A percentile compares a stretch with the other conserved stretches of the same genome.
These are phyloP conservation scores for Ogataea methanolica DNA, from an alignment of 805 yeast genomes.

Conservation along the genomic window DNA sequence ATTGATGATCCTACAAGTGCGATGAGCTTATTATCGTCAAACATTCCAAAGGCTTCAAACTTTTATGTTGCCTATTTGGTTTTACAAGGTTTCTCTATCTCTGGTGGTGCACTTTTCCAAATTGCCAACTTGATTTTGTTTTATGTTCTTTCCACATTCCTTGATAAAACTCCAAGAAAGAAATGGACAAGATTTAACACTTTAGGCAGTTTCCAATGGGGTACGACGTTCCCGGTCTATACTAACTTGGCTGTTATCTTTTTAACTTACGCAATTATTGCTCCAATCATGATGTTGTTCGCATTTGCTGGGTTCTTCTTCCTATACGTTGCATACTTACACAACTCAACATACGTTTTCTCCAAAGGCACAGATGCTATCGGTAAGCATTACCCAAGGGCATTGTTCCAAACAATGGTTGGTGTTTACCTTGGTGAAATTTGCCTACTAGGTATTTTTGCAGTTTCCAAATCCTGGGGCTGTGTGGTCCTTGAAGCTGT, in stretches of 20 bases:
- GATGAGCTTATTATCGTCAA: conserved; percentile 55
- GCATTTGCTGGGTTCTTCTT: conserved; percentile 65
- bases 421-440: conserved; percentile 88
- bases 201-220: conserved; percentile 58
- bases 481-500: conserved; percentile 76
- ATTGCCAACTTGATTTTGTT: conserved; percentile 53
- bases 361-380: conserved; percentile 67
- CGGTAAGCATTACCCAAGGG: conserved; percentile 84
- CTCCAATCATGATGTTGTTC: conserved; percentile 80
- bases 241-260: conserved; percentile 66
- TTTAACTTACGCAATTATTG: conserved; percentile 63
- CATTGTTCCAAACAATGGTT: conserved; percentile 79
- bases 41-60: conserved; percentile 69
- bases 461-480: conserved; percentile 94
- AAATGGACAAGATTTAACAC: conserved; percentile 56
- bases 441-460: conserved; percentile 80
- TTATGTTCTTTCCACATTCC: conserved; percentile 49
- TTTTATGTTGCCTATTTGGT: conserved; percentile 65
- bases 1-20: conserved; percentile 54
- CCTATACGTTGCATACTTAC: conserved; percentile 70
- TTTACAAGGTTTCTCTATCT: conserved; percentile 61
- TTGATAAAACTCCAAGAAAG: conserved; percentile 66
- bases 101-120: conserved; percentile 65
- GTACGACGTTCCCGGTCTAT: conserved; percentile 73
- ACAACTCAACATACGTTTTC: conserved; percentile 70